phyloP scores from a whole-genome alignment of 176 grass and related monocot species.

The Elaeis guineensis region DNA sequence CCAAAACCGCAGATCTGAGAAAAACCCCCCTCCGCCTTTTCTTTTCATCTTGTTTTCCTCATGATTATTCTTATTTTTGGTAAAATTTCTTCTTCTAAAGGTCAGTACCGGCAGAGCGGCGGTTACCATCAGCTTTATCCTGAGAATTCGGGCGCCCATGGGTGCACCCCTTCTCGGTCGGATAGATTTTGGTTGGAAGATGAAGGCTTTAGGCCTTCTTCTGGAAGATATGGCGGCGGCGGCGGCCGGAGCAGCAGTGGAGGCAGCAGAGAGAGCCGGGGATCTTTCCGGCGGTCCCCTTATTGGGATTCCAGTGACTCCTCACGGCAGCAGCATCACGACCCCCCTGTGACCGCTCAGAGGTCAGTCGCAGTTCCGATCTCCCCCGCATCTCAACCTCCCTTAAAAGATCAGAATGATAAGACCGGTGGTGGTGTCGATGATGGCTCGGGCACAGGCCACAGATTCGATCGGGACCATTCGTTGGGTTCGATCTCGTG shows the following conservation, averaged over 20 bases:
- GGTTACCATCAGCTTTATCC: constrained; percentile 18
- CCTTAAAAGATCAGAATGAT: constrained; percentile 14
- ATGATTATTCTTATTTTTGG: neutral
- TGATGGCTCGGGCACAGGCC: constrained; percentile 45
- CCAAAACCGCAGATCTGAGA: neutral
- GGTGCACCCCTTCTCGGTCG: constrained; percentile 15
- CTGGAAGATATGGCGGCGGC: constrained; percentile 6
- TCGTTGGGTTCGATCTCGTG: constrained; percentile 29
- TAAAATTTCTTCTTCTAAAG: constrained; percentile 19
- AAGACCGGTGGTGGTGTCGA: constrained; percentile 16
- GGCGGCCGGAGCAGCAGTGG: constrained; percentile 1
- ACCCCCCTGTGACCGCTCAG: constrained; percentile 26
- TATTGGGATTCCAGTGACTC: too few relatives aligned
- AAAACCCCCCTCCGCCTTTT: neutral
- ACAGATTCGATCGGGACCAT: constrained; percentile 24
- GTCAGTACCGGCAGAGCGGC: constrained; percentile 28
- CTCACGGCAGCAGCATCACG: constrained; percentile 19
- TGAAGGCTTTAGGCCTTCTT: constrained; percentile 8
- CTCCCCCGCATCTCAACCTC: constrained; percentile 15
- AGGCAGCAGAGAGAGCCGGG: neutral
- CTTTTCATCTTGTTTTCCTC: neutral
- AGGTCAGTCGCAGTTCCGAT: constrained; percentile 74
- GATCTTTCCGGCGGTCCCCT: constrained; percentile 3
- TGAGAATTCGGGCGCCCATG: constrained; percentile 12
- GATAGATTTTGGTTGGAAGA: constrained; percentile 18